Conservation (phyloP, 495 filamentous ascomycete species). For the Lindgomyces ingoldianus region DNA sequence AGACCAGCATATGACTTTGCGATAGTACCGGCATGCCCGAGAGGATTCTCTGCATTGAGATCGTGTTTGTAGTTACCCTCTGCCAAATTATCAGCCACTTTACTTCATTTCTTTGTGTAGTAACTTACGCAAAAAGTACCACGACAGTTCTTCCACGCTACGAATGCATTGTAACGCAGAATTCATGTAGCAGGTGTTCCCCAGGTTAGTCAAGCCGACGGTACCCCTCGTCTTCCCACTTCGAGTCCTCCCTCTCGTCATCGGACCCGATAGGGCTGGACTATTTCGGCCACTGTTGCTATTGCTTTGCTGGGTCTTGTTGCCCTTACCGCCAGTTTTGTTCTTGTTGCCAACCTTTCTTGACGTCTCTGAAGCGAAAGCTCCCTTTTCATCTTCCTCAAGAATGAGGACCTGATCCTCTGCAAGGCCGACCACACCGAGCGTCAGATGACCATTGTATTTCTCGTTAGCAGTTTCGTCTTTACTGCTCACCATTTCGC, state of each 20-base stretch:
- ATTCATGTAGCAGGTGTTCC: constrained; percentile 99
- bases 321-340: constrained; percentile 43
- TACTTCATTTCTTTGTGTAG: not conserved
- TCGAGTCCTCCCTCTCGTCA: constrained; percentile 68
- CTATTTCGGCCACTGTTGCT: constrained; percentile 63
- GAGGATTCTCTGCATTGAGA: constrained; percentile 78
- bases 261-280: constrained; percentile 54
- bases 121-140: constrained; percentile 75
- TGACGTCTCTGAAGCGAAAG: constrained; percentile 63
- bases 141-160: constrained; percentile 84
- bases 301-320: constrained; percentile 28
- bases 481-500: constrained; percentile 65
- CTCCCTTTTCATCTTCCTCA: constrained; percentile 65
- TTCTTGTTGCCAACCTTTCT: constrained; percentile 41
- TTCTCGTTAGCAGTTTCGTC: constrained; percentile 76
- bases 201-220: constrained; percentile 83
- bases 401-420: constrained; percentile 71
- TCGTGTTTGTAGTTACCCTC: constrained; percentile 70
- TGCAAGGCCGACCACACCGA: constrained; percentile 65
- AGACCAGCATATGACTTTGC: constrained; percentile 77
- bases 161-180: constrained; percentile 92
- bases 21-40: constrained; percentile 79
- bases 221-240: constrained; percentile 67
- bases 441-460: constrained; percentile 69
- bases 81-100: no score